Conservation (phyloP, 2,329 filamentous ascomycete genomes). For the Colletotrichum sp. region DNA sequence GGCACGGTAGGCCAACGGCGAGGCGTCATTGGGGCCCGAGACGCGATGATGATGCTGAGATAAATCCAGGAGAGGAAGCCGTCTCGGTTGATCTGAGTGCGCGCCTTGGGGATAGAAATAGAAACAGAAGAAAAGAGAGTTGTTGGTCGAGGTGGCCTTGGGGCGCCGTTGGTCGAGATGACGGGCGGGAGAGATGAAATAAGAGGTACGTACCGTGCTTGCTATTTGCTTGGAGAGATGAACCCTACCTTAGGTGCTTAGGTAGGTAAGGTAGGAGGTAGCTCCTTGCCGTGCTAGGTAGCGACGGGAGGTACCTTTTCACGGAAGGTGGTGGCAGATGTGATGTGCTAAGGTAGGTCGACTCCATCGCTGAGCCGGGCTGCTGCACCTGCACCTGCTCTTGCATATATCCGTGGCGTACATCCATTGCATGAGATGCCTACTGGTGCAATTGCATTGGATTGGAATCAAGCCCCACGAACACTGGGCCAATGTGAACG, state of each 20-base stretch:
- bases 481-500: not conserved
- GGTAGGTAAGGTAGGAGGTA: not conserved
- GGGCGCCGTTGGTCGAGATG: not conserved
- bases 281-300: not conserved
- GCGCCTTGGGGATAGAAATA: not conserved
- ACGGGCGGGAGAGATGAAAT: not conserved
- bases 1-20: not conserved
- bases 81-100: not conserved
- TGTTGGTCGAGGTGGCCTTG: not conserved
- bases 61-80: not conserved
- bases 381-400: not conserved
- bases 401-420: not conserved
- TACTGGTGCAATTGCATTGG: not conserved
- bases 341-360: not conserved
- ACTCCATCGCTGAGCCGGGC: not conserved
- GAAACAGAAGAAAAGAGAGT: not conserved
- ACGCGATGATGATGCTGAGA: not conserved
- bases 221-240: not conserved
- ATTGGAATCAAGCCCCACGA: not conserved
- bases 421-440: not conserved
- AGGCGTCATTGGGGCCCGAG: not conserved
- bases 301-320: not conserved
- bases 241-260: not conserved
- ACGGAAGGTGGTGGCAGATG: not conserved
- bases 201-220: not conserved